Evolutionary conservation across 2,329 filamentous ascomycete genomes (phyloP), one percentile per base, ranked within the genome.

Genomic region (Alternaria sp.): DNA sequence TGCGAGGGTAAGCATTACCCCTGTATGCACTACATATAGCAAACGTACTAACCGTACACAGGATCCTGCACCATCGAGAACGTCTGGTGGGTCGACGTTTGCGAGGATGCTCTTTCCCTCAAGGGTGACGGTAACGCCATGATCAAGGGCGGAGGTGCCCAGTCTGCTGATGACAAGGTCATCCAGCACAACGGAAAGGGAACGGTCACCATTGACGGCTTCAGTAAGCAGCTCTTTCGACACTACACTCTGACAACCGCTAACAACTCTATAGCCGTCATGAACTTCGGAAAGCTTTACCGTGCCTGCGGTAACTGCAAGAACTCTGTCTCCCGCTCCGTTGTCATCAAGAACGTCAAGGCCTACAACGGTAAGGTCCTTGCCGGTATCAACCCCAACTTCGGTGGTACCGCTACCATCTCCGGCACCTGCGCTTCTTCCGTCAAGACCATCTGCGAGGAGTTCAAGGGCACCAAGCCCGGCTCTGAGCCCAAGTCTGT

Each of bases 361-460:
- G 81, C 81, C 60, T 79, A 80, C 62, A 72, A 75, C 49, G 74
- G 78, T 57, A 83, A 83, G 60, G 70, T 77, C 53, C 77, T 83
- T 32, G 81, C 78, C 63, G 82, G 83, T 49, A 84, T 85, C 74
- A 85, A 85, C 78, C 78, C 78, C 59, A 86, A 85, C 80, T 85
- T 82, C 64, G 83, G 82, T 14, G 59, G 83, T 66, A 83, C 81
- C 36, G 82, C 84, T 65, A 82, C 81, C 4, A 82, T 82, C 66
- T 78, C 71, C 63, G 50, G 55, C 56, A 73, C 70, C 49, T 75
- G 75, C 61, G 69, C 71, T 57, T 60, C 68, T 16, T 64, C 52
- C 59, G 71, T 73, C 56, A 74, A 77, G 67, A 67, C 66, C 32
- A 72, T 78, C 66, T 78, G 76, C 69, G 66, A 72, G 68, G 75